Percentiles rank a stretch among this genome's conserved stretches.
These are phyloP conservation scores for Benincasa hispida DNA, from an alignment of 306 rosid species.

Conservation along the genomic window DNA sequence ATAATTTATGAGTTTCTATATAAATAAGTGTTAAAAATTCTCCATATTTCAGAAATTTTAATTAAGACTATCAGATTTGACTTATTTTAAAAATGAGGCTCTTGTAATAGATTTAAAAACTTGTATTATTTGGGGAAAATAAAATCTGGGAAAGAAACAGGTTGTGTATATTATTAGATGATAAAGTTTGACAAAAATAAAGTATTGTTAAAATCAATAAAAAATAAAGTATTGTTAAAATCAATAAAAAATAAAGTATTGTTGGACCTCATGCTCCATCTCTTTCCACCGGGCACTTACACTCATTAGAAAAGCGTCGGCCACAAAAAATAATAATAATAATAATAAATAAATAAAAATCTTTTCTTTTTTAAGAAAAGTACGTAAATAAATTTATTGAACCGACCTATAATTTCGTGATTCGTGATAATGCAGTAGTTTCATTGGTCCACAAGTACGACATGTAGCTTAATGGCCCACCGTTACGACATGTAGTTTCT, in stretches of 20 bases:
- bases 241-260: too few relatives aligned
- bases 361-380: too few relatives aligned
- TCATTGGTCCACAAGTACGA: background rate
- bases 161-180: background rate
- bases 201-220: too few relatives aligned
- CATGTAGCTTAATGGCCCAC: background rate
- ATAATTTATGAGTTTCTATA: too few relatives aligned
- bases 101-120: too few relatives aligned
- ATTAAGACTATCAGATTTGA: too few relatives aligned
- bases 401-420: background rate
- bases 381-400: background rate
- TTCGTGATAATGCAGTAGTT: background rate
- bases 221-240: too few relatives aligned
- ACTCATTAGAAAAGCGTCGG: too few relatives aligned
- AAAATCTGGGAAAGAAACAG: background rate
- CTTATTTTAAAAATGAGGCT: too few relatives aligned
- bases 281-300: background rate
- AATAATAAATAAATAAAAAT: too few relatives aligned
- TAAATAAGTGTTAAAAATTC: too few relatives aligned
- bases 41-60: too few relatives aligned
- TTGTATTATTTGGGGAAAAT: background rate
- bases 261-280: background rate
- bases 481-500: background rate
- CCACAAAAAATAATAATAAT: background rate
- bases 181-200: background rate